Percentiles rank a stretch among this genome's conserved stretches.
These are phyloP conservation scores for Hypocrella siamensis DNA, from an alignment of 2,329 filamentous ascomycete genomes.

Conservation along the genomic window DNA sequence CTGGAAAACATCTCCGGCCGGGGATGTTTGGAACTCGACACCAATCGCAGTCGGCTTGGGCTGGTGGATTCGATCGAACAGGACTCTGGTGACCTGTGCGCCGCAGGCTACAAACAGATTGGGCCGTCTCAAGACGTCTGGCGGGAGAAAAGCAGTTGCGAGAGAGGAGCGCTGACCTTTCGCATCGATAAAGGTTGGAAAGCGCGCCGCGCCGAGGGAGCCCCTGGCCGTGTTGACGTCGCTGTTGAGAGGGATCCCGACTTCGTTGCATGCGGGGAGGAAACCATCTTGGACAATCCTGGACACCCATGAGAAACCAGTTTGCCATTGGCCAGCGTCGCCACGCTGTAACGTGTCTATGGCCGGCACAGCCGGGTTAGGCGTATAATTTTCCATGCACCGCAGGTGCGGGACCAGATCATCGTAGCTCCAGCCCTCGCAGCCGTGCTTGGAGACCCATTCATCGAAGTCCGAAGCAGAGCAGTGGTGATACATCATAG, in stretches of 20 bases:
- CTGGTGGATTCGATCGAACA: constrained; percentile 5
- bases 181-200: constrained; percentile 7
- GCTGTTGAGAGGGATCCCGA: constrained; percentile 3
- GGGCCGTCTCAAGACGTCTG: constrained; percentile 5
- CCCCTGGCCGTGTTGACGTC: constrained; percentile 7
- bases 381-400: constrained; percentile 8
- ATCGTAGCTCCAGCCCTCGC: constrained; percentile 7
- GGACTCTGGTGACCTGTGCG: constrained; percentile 6
- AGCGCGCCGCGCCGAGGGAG: constrained; percentile 5
- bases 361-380: constrained; percentile 5
- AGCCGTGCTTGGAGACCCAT: constrained; percentile 6
- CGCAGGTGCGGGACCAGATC: constrained; percentile 8
- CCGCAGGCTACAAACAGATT: constrained; percentile 7
- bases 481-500: constrained; percentile 11
- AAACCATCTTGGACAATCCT: constrained; percentile 6
- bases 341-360: constrained; percentile 6
- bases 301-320: constrained; percentile 6
- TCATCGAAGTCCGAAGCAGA: constrained; percentile 9
- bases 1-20: constrained; percentile 4
- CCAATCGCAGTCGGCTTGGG: constrained; percentile 5
- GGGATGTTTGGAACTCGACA: constrained; percentile 5
- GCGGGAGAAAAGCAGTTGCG: constrained; percentile 7
- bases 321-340: constrained; percentile 6
- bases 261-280: constrained; percentile 6
- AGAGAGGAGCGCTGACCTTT: constrained; percentile 7